These are phyloP conservation scores for Aspergillus hiratsukae DNA, from an alignment of 2,329 filamentous ascomycete species.

Conservation along the genomic window DNA sequence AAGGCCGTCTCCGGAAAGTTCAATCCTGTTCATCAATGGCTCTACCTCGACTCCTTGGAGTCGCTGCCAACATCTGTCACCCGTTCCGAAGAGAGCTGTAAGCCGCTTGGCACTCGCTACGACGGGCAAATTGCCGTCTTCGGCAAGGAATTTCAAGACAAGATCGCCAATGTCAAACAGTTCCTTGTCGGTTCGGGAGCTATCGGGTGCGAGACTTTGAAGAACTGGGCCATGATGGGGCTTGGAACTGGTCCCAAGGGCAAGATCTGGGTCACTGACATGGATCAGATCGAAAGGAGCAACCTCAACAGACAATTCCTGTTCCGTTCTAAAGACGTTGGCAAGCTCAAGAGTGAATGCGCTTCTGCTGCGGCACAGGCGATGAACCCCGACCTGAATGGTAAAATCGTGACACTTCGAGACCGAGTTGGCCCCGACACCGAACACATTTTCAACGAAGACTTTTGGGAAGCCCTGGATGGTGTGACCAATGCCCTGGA, in stretches of 20 bases:
- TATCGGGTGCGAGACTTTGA: slow-evolving; percentile 98
- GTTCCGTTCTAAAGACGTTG: slow-evolving; percentile 90
- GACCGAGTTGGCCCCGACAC: slow-evolving; percentile 90
- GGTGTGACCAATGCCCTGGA: slow-evolving; percentile 96
- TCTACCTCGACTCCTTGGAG: slow-evolving; percentile 98
- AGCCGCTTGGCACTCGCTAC: slow-evolving; percentile 78
- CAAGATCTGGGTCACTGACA: slow-evolving; percentile 89
- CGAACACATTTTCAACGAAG: slow-evolving; percentile 88
- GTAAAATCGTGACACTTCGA: slow-evolving; percentile 78
- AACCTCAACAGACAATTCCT: slow-evolving; percentile 97
- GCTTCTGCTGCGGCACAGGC: slow-evolving; percentile 82
- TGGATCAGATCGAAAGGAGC: slow-evolving; percentile 98
- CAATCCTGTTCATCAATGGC: slow-evolving; percentile 87
- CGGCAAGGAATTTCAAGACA: slow-evolving; percentile 87
- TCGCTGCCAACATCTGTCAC: slow-evolving; percentile 72
- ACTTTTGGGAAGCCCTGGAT: slow-evolving; percentile 82
- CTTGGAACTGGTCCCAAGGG: slow-evolving; percentile 83
- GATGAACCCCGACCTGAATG: slow-evolving; percentile 91
- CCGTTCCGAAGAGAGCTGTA: slow-evolving; percentile 82
- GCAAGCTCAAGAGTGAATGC: slow-evolving; percentile 92
- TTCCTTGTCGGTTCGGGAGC: slow-evolving; percentile 96
- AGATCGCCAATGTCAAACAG: slow-evolving; percentile 82
- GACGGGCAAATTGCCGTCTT: slow-evolving; percentile 98
- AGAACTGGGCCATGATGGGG: slow-evolving; percentile 99
- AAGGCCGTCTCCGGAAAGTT: slow-evolving; percentile 99